A percentile compares a stretch with the other conserved stretches of the same genome.
Conservation (phyloP, 768 basidiomycete genomes). For the Boletales sp. region DNA sequence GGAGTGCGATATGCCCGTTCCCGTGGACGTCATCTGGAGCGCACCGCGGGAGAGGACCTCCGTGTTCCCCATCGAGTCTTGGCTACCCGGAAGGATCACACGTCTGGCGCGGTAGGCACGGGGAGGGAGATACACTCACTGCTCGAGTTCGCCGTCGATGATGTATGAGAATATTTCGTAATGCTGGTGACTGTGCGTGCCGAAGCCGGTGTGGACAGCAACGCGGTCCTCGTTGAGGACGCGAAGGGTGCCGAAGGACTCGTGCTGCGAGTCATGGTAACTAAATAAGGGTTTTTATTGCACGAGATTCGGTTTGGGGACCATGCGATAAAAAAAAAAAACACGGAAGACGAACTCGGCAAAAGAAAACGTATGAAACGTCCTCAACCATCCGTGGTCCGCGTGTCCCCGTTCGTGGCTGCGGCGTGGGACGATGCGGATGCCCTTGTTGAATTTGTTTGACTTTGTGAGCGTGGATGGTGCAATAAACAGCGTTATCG, state of each 20-base stretch:
- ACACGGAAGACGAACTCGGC: slow-evolving; percentile 45
- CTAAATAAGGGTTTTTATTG: slow-evolving; percentile 32
- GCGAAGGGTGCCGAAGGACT: slow-evolving; percentile 69
- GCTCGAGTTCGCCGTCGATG: slow-evolving; percentile 73
- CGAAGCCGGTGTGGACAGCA: slow-evolving; percentile 71
- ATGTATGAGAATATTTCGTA: slow-evolving; percentile 93
- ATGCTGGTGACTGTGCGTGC: slow-evolving; percentile 76
- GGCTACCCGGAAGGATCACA: slow-evolving; percentile 40
- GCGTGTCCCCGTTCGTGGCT: slow-evolving; percentile 70
- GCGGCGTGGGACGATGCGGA: slow-evolving; percentile 47
- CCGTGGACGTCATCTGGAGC: slow-evolving; percentile 87
- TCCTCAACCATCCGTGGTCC: slow-evolving; percentile 85
- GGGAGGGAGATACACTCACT: slow-evolving; percentile 45
- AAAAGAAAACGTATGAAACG: slow-evolving; percentile 83
- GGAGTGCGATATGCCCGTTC: slow-evolving; percentile 87
- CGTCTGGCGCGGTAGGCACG: background rate
- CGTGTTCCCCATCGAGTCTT: slow-evolving; percentile 88
- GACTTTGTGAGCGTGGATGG: slow-evolving; percentile 11
- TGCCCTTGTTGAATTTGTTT: background rate
- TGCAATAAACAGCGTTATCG: background rate
- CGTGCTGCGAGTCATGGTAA: slow-evolving; percentile 58
- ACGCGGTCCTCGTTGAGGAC: slow-evolving; percentile 95
- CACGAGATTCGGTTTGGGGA: slow-evolving; percentile 8
- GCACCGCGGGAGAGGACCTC: slow-evolving; percentile 89
- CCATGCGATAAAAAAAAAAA: too few species aligned